Evolutionary conservation across 495 filamentous ascomycete species (phyloP), one percentile per base, ranked within the genome.

Genomic region (Parmelia sp.): DNA sequence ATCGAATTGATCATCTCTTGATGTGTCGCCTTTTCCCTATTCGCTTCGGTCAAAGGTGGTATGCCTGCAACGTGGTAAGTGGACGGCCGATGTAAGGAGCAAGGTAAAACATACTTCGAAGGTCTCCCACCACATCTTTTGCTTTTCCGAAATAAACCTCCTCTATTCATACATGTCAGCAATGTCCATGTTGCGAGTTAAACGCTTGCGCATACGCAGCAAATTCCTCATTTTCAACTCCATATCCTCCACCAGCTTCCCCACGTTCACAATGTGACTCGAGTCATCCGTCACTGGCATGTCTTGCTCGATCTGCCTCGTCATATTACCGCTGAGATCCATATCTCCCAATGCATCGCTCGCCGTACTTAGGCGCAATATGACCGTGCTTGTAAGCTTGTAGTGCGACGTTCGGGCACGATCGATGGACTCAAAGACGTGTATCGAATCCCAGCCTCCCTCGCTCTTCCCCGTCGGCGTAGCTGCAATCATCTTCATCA

Each of bases 71-170:
- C 31, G 36, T 25, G 31, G 61, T 63, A 25, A 71, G 39, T 21
- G 51, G 40, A 61, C 59, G 45, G 14, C 10, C 12, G 17, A 27
- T 2, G 53, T 45, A 33, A 65, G 58, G 53, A 47, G 44, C 11
- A 47, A 45, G 42, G 19, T 64, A 33, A n/a, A n/a, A 58, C 84
- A 75, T 80, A 89, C 94, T 97, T 71, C 94, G 83, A 72, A 99
- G 80, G 73, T 97, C 92, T 39, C 93, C 94, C n/a, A 99, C 93
- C 5, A 99, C 91, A 76, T 99, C 94, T 82, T 93, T 97, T 15
- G 94, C 94, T 80, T 99, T 99, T 66, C 94, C 94, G 75, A 99
- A 99, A 77, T 99, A 99, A 58, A 99, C 94, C 79, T 99, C 94
- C 81, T 97, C 84, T 85, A 62, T 63, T 37, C n/a, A 70, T 23